Evolutionary conservation across 306 rosid genomes (phyloP), one percentile per base, ranked within the genome.

Genomic region (Quercus dentata): DNA sequence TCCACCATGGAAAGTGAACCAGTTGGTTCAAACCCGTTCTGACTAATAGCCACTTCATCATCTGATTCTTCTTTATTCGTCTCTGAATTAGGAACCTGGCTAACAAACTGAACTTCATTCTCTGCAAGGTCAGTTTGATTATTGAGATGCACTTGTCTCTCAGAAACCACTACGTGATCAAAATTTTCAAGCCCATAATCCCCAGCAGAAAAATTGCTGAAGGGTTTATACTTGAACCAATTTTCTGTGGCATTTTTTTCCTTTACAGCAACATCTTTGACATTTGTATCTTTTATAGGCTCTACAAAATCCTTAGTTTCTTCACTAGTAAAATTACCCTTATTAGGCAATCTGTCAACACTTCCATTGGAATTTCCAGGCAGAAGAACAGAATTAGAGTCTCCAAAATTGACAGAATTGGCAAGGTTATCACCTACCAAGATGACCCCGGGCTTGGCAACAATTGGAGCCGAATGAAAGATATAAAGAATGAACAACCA

Each of bases 401-500:
- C 44, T 10, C 28, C 69, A n/a, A 27, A n/a, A 82, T 74, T 56
- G 25, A 12, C 68, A 67, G 67, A 35, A 35, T 63, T 54, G 74
- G 21, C 41, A 25, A 62, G 52, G 38, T 33, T 59, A 59, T 70
- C 51, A 31, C 56, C 84, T 15, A 63, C 55, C 33, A 63, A 41
- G 1, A 38, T 51, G 31, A 21, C 2, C 61, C 67, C 21, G 17
- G 74, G 59, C 44, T 71, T 65, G 14, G 63, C 27, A 2, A 58
- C 46, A 55, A 27, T 57, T 4, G 30, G 70, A 58, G 75, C 74
- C 7, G 77, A 77, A 78, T 75, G 51, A 74, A 74, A 80, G 11
- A 55, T 11, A 64, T 69, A 68, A 30, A 84, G 30, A 41, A 80
- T 51, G 11, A 80, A 18, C 58, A 80, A 74, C 87, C 82, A 84